Base-by-base conservation (phyloP, 768 basidiomycete species). In the Austroboletus eburneus region DNA sequence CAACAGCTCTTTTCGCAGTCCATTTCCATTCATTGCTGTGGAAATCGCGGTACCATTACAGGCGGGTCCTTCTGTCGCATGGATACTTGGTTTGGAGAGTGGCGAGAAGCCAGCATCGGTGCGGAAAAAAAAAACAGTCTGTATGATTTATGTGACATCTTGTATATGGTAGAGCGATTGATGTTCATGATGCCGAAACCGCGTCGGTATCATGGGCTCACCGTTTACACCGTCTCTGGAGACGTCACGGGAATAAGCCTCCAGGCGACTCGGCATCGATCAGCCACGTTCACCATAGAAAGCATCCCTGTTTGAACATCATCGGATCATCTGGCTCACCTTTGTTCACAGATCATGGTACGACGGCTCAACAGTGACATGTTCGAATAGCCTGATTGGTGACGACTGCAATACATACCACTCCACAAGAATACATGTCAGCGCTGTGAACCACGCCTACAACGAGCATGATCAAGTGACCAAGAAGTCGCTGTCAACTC, bases 1-100 rank as follows among this genome's bases (percentile, higher is more conserved):
- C 30, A 94, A 94, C 63, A 83, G 83, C 40, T 77, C 77, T 17
- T 85, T 87, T 63, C 78, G 92, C 22, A 89, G 91, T 0, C 13
- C 74, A 1, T 69, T 70, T 17, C 89, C 82, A 2, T 87, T 87
- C 59, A 56, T 88, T n/a, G 80, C 81, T 0, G 78, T 79, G 0
- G 88, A 93, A 62, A 68, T 87, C 12, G 86, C 87, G 0, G 79
- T 89, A 0, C 89, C 90, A 0, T 69, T 92, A 10, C 83, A 86
- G 74, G 50, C 46, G 12, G 3, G 40, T 34, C 32, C 35, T n/a
- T 20, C 45, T 14, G 20, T 27, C 33, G 12, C 34, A 6, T 10
- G 5, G 4, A 18, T 9, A 2, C 16, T 10, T 49, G 10, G 8
- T 13, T 37, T 43, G 14, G 38, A 16, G 16, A 75, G 92, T n/a